These are phyloP conservation scores for Malus orientalis DNA, from an alignment of 306 rosid genomes.

Conservation along the genomic window DNA sequence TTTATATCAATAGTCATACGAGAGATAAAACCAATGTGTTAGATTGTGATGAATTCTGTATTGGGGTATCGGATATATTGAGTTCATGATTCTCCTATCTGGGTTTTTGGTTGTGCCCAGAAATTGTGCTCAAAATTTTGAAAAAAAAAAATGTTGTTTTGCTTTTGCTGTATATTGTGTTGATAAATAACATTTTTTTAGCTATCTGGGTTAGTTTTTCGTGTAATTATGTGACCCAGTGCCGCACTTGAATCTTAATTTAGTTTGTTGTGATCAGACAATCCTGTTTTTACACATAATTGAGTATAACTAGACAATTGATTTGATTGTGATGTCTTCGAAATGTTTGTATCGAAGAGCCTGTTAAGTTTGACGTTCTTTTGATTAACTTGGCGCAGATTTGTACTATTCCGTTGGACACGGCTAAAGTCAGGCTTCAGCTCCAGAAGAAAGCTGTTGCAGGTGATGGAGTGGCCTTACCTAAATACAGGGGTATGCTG, in stretches of 20 bases:
- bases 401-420: conserved; percentile 90
- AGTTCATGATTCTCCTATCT: neutral
- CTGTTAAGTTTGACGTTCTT: neutral
- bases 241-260: neutral
- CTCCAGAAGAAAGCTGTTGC: conserved; percentile 69
- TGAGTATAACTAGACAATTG: neutral
- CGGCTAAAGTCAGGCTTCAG: conserved; percentile 98
- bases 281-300: neutral
- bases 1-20: neutral
- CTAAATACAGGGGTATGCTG: conserved; percentile 86
- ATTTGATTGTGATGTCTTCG: neutral
- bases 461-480: conserved; percentile 52
- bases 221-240: neutral
- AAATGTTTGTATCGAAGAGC: neutral
- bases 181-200: neutral
- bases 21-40: neutral
- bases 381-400: conserved; percentile 38
- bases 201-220: neutral
- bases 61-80: neutral
- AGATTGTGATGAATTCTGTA: neutral
- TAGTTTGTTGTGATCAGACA: neutral
- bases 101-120: neutral
- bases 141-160: neutral
- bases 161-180: neutral
- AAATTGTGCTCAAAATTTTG: neutral